Conservation (phyloP, 352 stramenopile species). For the Globisporangium splendens region DNA sequence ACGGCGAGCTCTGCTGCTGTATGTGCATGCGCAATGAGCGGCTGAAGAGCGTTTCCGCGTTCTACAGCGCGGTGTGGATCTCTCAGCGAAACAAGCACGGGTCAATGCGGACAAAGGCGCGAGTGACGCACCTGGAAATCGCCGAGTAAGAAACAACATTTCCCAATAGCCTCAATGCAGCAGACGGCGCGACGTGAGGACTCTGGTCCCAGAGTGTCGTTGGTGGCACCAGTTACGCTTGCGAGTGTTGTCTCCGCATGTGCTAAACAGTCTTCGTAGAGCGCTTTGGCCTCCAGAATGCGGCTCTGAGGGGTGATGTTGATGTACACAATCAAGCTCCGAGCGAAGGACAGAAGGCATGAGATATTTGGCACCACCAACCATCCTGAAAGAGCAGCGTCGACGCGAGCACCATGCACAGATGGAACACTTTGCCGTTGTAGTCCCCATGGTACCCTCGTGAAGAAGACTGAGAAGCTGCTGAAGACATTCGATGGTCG, state of each 20-base stretch:
- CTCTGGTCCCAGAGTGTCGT: no score
- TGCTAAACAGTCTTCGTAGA: constrained; percentile 33
- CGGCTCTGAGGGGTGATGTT: constrained; percentile 24
- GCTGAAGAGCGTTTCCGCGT: constrained; percentile 40
- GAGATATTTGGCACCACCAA: constrained; percentile 7
- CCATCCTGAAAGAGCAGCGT: constrained; percentile 42
- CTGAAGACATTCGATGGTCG: constrained; percentile 29
- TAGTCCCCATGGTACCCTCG: constrained; percentile 39
- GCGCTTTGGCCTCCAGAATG: constrained; percentile 25
- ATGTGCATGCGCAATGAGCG: constrained; percentile 19
- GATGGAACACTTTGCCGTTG: constrained; percentile 45
- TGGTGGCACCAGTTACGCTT: constrained; percentile 8
- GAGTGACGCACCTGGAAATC: constrained; percentile 36
- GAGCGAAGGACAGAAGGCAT: neutral
- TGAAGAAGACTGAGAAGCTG: constrained; percentile 23
- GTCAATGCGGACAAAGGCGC: neutral
- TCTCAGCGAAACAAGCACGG: neutral
- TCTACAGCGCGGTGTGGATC: constrained; percentile 14
- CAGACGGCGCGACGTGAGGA: constrained; percentile 10
- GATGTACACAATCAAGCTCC: neutral
- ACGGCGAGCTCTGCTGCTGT: neutral
- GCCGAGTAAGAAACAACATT: constrained; percentile 51
- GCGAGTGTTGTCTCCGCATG: constrained; percentile 23
- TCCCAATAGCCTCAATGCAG: constrained; percentile 47
- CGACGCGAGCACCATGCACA: constrained; percentile 29